Evolutionary conservation across 495 filamentous ascomycete genomes (phyloP), one percentile per base, ranked within the genome.

Genomic region (Hamigera avellanea): DNA sequence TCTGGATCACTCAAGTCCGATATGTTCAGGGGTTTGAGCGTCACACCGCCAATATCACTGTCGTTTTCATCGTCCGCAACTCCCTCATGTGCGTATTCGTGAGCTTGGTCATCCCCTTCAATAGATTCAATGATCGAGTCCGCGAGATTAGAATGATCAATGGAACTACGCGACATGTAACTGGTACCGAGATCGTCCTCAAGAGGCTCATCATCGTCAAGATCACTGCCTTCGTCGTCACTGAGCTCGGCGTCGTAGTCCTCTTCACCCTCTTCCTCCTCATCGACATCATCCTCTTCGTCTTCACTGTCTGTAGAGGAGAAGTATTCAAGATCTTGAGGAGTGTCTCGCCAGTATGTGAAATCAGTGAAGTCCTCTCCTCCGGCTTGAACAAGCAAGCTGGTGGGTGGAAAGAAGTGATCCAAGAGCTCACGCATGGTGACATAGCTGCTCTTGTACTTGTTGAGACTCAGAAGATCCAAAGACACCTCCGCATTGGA

Each of bases 401-500:
- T 80, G 19, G 83, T 73, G 12, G 86, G 79, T 10, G 91, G 91
- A 56, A 96, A 96, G 64, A 94, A 95, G 58, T 96, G 91, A 52
- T 98, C 89, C 9, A 98, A 80, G 17, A 96, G 71, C 57, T 95
- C 91, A 37, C 80, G 75, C 85, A 98, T 99, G 36, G 83, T 85
- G 36, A 93, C 84, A 55, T 99, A 99, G 53, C 83, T 94, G 45
- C 87, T 91, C 66, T 86, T 95, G 50, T 96, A 83, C 48, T 87
- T 93, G 56, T 91, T 96, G 26, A 98, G 69, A 43, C 78, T 86
- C 12, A 95, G 69, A 33, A 98, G 56, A 50, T 96, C 89, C 32
- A 96, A 59, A n/a, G 80, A 86, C 14, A 99, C 87, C 46, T 99
- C 93, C 1, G 91, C 87, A 53, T 95, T 93, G 32, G 83, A 89